These are phyloP conservation scores for Datura wrightii DNA, from an alignment of 257 asterid genomes.

Conservation along the genomic window DNA sequence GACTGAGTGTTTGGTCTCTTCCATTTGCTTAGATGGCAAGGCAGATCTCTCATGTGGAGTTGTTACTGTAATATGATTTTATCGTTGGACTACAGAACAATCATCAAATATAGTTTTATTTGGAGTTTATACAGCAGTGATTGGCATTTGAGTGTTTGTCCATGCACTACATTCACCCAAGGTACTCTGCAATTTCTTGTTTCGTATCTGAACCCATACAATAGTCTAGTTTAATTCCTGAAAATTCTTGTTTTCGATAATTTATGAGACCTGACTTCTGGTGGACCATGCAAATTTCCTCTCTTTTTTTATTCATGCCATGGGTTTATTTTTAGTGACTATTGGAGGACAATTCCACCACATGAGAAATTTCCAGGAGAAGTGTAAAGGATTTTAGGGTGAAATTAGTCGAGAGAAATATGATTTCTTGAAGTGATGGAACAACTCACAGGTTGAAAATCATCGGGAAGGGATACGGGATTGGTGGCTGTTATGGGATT, in stretches of 20 bases:
- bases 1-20: constrained; percentile 47
- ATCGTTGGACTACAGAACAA: constrained; percentile 6
- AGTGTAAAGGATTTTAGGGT: background rate
- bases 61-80: constrained; percentile 16
- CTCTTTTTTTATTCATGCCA: background rate
- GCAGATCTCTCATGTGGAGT: constrained; percentile 27
- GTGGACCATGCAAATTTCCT: constrained; percentile 6
- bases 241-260: constrained; percentile 22
- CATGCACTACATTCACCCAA: constrained; percentile 17
- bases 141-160: background rate
- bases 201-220: constrained; percentile 17
- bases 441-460: background rate
- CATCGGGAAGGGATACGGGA: background rate
- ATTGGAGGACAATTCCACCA: background rate
- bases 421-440: constrained; percentile 19
- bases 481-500: constrained; percentile 10
- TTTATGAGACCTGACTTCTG: constrained; percentile 25
- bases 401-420: background rate
- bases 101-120: constrained; percentile 14
- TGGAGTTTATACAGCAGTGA: constrained; percentile 21
- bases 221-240: background rate
- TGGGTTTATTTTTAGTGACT: background rate
- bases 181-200: constrained; percentile 17
- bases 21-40: constrained; percentile 40
- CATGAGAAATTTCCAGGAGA: background rate